Evolutionary conservation across 2,329 filamentous ascomycete genomes (phyloP).

Genomic region (Ophiocordyceps robertsii): DNA sequence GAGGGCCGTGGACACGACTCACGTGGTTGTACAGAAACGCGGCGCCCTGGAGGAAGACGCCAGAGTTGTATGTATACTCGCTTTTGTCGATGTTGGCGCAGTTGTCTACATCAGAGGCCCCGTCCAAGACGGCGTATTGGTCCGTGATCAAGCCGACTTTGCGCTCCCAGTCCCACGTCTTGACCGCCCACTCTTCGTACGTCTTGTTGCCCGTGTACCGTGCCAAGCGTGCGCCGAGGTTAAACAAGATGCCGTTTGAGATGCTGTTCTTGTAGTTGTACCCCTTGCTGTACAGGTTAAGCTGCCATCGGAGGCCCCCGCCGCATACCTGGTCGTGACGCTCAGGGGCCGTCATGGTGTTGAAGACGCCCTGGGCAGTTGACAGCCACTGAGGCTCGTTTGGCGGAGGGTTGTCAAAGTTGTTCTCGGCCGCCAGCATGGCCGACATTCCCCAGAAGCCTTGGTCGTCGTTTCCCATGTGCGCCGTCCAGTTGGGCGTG

Average conservation of each 20-base stretch:
- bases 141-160: constrained; percentile 43
- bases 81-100: constrained; percentile 38
- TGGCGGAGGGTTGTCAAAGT: constrained; percentile 37
- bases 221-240: constrained; percentile 52
- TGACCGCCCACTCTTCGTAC: constrained; percentile 49
- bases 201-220: constrained; percentile 54
- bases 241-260: constrained; percentile 48
- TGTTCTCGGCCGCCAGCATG: constrained; percentile 42
- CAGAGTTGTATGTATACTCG: constrained; percentile 47
- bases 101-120: constrained; percentile 27
- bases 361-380: constrained; percentile 49
- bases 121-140: constrained; percentile 45
- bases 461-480: constrained; percentile 50
- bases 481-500: constrained; percentile 35
- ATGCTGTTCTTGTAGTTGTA: constrained; percentile 61
- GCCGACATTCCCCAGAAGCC: constrained; percentile 51
- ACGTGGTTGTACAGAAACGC: constrained; percentile 48
- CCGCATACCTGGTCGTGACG: constrained; percentile 43
- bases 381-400: constrained; percentile 37
- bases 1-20: neutral
- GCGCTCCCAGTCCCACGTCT: constrained; percentile 47
- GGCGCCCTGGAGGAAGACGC: constrained; percentile 40
- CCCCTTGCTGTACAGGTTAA: constrained; percentile 56
- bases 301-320: constrained; percentile 61
- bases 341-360: constrained; percentile 34